Evolutionary conservation across 495 filamentous ascomycete genomes (phyloP), one percentile per base, ranked within the genome.

Genomic region (Peziza echinospora): DNA sequence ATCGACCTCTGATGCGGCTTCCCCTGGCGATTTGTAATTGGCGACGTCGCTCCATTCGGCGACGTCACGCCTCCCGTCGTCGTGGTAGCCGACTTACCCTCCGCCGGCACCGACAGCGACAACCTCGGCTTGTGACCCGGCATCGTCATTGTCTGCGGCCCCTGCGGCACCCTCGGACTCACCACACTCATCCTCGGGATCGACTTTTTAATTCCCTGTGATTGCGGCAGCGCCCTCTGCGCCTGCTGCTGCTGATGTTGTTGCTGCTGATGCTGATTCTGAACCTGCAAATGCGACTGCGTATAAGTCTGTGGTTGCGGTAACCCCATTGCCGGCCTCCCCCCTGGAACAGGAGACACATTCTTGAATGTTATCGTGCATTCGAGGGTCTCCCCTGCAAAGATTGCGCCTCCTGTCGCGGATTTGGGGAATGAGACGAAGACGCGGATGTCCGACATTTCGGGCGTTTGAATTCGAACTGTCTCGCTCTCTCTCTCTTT

Each of bases 291-390:
- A 37, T 37, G 30, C 30, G 19, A 37, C 3, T 11, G 30, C 30
- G 19, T 37, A 13, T 11, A 11, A 11, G 13, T 11, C 3, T 11
- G 13, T 37, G 30, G 13, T 17, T 11, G 30, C 6, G 30, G 30
- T 37, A 7, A 17, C 30, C 13, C 13, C 3, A 17, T 53, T 50
- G 44, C 45, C 48, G 42, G 17, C 52, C 54, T 46, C 45, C 24
- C 37, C 30, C 16, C 28, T 23, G 51, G 21, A 26, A 45, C 19
- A 44, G 66, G 60, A 21, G 81, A 73, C 49, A 85, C 71, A 59
- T 97, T 97, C 64, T 80, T 87, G 65, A 96, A 96, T 37, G 83
- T 93, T 55, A 97, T 94, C 44, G 74, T 84, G 63, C 89, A 93
- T 64, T 86, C 80, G 55, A 96, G 70, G 54, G 85, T 77, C 65